Evolutionary conservation across 495 filamentous ascomycete genomes (phyloP).

Genomic region (Tuber indicum): DNA sequence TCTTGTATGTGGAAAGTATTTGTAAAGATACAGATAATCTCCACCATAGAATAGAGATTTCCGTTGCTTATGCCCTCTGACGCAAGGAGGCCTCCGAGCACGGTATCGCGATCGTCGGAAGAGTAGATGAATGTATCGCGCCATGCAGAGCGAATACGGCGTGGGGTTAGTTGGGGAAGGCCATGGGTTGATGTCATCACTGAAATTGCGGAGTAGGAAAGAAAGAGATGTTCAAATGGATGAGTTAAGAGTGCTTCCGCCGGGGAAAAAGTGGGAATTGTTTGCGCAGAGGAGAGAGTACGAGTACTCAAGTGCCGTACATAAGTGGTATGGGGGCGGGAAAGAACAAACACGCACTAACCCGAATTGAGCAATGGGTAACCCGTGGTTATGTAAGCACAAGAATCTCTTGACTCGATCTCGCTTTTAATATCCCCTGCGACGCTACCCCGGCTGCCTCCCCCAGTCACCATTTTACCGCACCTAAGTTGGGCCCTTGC

Average conservation of each 20-base stretch:
- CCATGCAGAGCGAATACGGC: too few species aligned
- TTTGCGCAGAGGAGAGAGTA: background rate
- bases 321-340: background rate
- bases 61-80: too few species aligned
- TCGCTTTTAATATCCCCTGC: background rate
- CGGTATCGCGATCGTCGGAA: too few species aligned
- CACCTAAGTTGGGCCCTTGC: background rate
- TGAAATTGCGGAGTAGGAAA: background rate
- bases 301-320: background rate
- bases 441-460: background rate
- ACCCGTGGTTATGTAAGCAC: background rate
- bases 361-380: background rate
- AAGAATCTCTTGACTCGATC: background rate
- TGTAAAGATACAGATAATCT: too few species aligned
- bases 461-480: background rate
- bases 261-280: background rate
- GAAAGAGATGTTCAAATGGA: background rate
- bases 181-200: background rate
- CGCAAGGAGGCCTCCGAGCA: too few species aligned
- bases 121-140: too few species aligned
- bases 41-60: too few species aligned
- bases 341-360: background rate
- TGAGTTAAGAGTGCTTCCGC: background rate
- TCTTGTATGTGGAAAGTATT: too few species aligned
- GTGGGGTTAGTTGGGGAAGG: too few species aligned